Base-by-base conservation (phyloP, 164 flowering plant genomes). In the Tetrastigma voinierianum region DNA sequence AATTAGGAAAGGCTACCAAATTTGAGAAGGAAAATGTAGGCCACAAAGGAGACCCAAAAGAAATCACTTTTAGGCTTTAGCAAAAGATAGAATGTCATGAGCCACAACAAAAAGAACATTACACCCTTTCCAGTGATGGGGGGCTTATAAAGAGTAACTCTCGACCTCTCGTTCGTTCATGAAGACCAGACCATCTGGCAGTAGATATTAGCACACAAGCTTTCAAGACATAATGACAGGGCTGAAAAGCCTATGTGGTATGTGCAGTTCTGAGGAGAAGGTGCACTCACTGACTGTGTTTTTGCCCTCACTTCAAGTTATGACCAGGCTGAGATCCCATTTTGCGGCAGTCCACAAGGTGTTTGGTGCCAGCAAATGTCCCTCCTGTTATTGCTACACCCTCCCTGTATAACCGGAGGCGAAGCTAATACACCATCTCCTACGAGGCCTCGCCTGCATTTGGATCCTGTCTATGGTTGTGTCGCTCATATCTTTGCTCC, bases 281-380 rank as follows among this genome's bases (percentile, higher is more conserved):
- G 67, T 90, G 96, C 56, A 71, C 75, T n/a, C 0, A 70, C 59
- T 17, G 87, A 76, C 54, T 89, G 92, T 60, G 77, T 84, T 0
- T n/a, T 88, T 72, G 90, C 91, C 21, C 93, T 57, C 81, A 82
- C 74, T 90, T 91, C 77, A 72, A n/a, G 80, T 55, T 81, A 86
- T 51, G 94, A 91, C 2, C 77, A 89, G 51, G 89, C 86, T 47
- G 81, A n/a, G 86, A 10, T 45, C 24, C 46, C 89, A 89, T 57
- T 91, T 91, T n/a, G n/a, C n/a, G 10, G 94, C 94, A 43, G 86
- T 88, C 47, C 94, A 88, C 76, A 87, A 81, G 78, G 90, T 90
- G 49, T 90, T 88, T 65, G 92, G 97, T 16, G 97, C 97, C 0
- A 89, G 94, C 73, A 90, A n/a, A 90, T 57, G 90, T 84, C 46